A percentile compares a stretch with the other conserved stretches of the same genome.
Conservation (phyloP, 108 stramenopile species). For the Seminavis robusta region DNA sequence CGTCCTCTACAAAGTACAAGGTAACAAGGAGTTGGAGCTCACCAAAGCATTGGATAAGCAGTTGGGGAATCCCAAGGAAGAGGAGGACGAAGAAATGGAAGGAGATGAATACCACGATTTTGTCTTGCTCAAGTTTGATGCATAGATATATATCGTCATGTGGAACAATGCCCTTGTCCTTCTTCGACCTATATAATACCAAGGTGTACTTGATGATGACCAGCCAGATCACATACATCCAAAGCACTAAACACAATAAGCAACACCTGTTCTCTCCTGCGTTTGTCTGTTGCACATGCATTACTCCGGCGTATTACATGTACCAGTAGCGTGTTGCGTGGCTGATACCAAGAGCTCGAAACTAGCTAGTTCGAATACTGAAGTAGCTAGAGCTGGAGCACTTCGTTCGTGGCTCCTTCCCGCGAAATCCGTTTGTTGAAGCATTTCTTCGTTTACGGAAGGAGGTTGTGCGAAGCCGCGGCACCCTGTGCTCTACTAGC, state of each 20-base stretch:
- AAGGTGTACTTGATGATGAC: too few relatives aligned
- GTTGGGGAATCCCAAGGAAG: constrained; percentile 48
- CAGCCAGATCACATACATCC: too few relatives aligned
- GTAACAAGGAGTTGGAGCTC: constrained; percentile 67
- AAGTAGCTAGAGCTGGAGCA: too few relatives aligned
- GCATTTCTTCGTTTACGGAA: constrained; percentile 5
- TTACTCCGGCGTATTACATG: too few relatives aligned
- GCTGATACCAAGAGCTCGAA: too few relatives aligned
- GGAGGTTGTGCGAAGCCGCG: too few relatives aligned
- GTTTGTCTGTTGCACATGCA: too few relatives aligned
- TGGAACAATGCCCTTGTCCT: background rate
- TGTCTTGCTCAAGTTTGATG: constrained; percentile 87
- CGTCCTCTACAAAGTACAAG: constrained; percentile 83
- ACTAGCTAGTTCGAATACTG: too few relatives aligned
- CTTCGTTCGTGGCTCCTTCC: background rate
- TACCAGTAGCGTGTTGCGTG: too few relatives aligned
- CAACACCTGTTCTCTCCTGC: too few relatives aligned
- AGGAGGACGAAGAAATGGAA: constrained; percentile 53
- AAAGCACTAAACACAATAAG: background rate
- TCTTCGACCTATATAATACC: background rate
- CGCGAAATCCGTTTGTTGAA: background rate
- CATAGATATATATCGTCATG: constrained; percentile 36
- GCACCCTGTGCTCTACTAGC: too few relatives aligned
- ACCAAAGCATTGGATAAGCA: constrained; percentile 71
- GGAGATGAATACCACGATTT: constrained; percentile 87